Evolutionary conservation across 129 eudicot species (phyloP).

Genomic region (Flaveria robusta): DNA sequence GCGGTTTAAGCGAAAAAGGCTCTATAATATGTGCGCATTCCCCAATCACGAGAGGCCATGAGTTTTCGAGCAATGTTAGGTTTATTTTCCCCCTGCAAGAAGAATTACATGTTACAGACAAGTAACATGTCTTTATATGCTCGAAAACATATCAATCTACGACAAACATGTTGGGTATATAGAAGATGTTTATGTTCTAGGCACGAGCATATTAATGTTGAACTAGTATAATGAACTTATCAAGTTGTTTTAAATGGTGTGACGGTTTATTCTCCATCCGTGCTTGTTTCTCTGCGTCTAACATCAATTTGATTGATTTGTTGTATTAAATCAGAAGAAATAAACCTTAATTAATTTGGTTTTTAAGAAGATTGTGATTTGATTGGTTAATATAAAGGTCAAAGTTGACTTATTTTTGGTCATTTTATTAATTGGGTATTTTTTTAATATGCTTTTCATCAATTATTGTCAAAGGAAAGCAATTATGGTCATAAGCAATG

Average conservation of each 20-base stretch:
- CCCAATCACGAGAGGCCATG: not conserved
- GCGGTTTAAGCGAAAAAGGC: not conserved
- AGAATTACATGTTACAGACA: not conserved
- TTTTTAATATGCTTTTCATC: too few species aligned
- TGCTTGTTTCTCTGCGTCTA: too few species aligned
- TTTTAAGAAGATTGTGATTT: not conserved
- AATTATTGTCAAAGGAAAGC: not conserved
- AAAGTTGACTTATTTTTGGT: too few species aligned
- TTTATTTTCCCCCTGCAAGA: not conserved
- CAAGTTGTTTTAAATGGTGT: not conserved
- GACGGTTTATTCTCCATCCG: too few species aligned
- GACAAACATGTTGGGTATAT: not conserved
- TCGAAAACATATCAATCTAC: not conserved
- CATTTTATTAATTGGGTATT: too few species aligned
- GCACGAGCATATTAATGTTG: not conserved
- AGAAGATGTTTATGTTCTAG: conserved; percentile 5
- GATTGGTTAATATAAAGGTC: not conserved
- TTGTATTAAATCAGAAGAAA: too few species aligned
- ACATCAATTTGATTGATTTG: too few species aligned
- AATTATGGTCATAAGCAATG: too few species aligned
- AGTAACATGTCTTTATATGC: not conserved
- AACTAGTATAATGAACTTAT: not conserved
- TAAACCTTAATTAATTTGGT: not conserved
- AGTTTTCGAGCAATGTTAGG: not conserved
- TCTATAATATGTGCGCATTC: not conserved